phyloP scores from a whole-genome alignment of 352 stramenopile genomes.

The Hyaloperonospora arabidopsidis region DNA sequence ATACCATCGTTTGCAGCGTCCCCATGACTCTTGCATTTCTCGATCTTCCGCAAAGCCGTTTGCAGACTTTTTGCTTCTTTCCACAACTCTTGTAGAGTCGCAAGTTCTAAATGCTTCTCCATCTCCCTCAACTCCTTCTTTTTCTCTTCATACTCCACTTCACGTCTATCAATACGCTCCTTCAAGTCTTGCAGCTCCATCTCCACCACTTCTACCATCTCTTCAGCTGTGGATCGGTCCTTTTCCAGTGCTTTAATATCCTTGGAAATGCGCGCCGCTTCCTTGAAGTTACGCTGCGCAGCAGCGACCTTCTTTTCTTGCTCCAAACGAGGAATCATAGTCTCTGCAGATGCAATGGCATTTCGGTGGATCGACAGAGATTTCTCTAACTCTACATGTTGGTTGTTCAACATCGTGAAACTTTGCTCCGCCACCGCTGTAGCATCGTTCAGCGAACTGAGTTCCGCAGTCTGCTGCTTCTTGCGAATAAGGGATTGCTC shows the following conservation, averaged over 20 bases:
- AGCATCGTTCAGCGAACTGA: conserved; percentile 59
- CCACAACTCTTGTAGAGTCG: conserved; percentile 62
- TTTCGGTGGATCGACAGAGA: conserved; percentile 68
- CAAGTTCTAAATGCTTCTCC: conserved; percentile 68
- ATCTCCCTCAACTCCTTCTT: conserved; percentile 66
- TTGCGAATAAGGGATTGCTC: conserved; percentile 62
- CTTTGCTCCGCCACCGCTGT: conserved; percentile 68
- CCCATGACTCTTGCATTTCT: conserved; percentile 60
- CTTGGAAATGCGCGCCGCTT: conserved; percentile 76
- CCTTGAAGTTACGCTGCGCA: conserved; percentile 81
- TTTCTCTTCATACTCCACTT: conserved; percentile 65
- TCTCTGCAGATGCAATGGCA: conserved; percentile 68
- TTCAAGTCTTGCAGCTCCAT: conserved; percentile 78
- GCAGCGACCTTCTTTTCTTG: conserved; percentile 75
- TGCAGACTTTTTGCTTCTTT: conserved; percentile 63
- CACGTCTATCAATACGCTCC: conserved; percentile 62
- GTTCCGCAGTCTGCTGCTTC: conserved; percentile 65
- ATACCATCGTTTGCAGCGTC: conserved; percentile 45
- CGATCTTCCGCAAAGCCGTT: conserved; percentile 51
- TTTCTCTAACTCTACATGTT: conserved; percentile 72
- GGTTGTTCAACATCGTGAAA: conserved; percentile 60
- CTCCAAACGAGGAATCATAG: conserved; percentile 71
- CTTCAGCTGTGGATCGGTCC: conserved; percentile 65
- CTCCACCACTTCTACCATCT: conserved; percentile 75
- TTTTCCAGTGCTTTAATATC: conserved; percentile 85